Evolutionary conservation across 352 stramenopile genomes (phyloP).

Genomic region (Globisporangium polare): DNA sequence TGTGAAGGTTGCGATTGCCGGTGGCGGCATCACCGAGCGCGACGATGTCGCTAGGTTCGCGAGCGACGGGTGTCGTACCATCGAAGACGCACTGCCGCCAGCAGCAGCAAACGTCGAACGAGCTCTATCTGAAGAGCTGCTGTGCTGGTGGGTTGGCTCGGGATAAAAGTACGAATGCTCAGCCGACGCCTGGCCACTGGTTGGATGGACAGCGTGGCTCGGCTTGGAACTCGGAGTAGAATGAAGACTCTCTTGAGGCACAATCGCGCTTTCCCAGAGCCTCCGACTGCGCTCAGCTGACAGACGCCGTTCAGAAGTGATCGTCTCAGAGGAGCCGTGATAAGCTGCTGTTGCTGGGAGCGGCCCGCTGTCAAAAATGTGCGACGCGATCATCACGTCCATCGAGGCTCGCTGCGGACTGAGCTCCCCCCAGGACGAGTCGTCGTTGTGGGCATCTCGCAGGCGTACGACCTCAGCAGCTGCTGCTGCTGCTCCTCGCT

Average conservation of each 20-base stretch:
- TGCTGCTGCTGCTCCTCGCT: slow-evolving; percentile 10
- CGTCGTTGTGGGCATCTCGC: not conserved
- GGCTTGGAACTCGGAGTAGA: too few species aligned
- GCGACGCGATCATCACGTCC: slow-evolving; percentile 12
- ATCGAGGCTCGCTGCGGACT: slow-evolving; percentile 6
- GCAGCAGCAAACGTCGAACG: not conserved
- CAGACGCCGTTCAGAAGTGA: not conserved
- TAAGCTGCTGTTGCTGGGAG: not conserved
- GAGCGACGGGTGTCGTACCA: not conserved
- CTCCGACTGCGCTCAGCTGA: slow-evolving; percentile 19
- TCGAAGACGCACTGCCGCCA: not conserved
- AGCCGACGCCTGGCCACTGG: not conserved
- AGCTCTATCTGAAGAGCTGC: not conserved
- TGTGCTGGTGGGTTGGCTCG: not conserved
- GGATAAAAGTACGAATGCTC: not conserved
- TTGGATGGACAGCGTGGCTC: not conserved
- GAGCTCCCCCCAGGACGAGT: not conserved
- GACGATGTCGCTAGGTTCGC: not conserved
- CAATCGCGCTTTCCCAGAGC: slow-evolving; percentile 23
- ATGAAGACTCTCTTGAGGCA: not conserved
- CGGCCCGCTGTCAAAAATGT: slow-evolving; percentile 8
- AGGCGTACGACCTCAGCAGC: not conserved
- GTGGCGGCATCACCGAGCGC: not conserved
- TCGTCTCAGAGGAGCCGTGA: not conserved
- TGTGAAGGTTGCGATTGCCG: not conserved